Percentiles rank a stretch among this genome's conserved stretches.
phyloP scores from a whole-genome alignment of 1,284 basidiomycete species.

The Leucoagaricus sp. region DNA sequence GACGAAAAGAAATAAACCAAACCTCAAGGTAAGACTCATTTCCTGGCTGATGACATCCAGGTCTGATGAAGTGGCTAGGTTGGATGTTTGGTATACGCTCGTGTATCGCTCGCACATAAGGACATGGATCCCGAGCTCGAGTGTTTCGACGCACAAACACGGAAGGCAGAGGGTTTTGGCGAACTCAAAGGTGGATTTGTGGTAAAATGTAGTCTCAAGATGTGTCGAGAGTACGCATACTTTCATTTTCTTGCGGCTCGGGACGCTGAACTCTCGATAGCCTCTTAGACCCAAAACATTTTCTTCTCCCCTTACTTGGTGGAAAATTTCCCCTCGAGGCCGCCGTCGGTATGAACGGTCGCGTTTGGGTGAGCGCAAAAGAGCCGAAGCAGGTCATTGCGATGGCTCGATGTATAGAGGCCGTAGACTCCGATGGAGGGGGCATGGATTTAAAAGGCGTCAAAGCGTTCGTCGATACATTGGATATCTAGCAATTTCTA shows the following conservation, averaged over 20 bases:
- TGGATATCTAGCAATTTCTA: constrained; percentile 49
- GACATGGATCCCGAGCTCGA: constrained; percentile 91
- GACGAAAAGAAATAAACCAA: constrained; percentile 82
- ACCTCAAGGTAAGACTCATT: constrained; percentile 64
- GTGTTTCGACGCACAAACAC: constrained; percentile 85
- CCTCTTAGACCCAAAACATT: constrained; percentile 72
- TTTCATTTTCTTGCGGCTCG: constrained; percentile 7
- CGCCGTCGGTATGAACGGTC: constrained; percentile 81
- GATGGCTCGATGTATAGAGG: constrained; percentile 69
- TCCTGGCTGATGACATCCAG: not conserved
- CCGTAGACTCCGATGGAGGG: constrained; percentile 68
- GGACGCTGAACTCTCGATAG: constrained; percentile 37
- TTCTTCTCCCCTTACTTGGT: constrained; percentile 74
- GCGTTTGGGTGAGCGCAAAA: constrained; percentile 77
- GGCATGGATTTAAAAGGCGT: constrained; percentile 52
- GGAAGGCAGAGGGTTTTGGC: constrained; percentile 82
- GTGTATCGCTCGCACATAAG: constrained; percentile 83
- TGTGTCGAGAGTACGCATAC: constrained; percentile 71
- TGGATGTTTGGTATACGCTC: constrained; percentile 79
- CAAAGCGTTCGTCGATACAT: constrained; percentile 52
- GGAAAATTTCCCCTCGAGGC: constrained; percentile 74
- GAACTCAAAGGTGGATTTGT: constrained; percentile 82
- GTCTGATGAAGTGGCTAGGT: constrained; percentile 50
- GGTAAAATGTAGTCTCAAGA: constrained; percentile 71
- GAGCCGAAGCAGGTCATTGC: constrained; percentile 69